phyloP scores from a whole-genome alignment of 2,329 filamentous ascomycete genomes.

The Pestalotiopsis sp. region DNA sequence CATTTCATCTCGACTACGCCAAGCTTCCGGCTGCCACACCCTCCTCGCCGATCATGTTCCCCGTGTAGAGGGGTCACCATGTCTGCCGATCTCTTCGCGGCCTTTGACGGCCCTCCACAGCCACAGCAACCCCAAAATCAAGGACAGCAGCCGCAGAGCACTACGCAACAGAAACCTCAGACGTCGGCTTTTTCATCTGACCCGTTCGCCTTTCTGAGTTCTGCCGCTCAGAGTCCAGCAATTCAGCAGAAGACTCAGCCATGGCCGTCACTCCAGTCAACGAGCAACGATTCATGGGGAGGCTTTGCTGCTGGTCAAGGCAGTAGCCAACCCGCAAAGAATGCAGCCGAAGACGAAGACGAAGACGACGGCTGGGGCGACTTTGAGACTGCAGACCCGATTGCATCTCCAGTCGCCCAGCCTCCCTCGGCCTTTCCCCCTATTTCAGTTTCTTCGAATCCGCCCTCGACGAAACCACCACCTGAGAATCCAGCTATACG shows the following conservation, averaged over 20 bases:
- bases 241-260: slow-evolving; percentile 24
- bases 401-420: slow-evolving; percentile 21
- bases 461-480: background rate
- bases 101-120: slow-evolving; percentile 54
- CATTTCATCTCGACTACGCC: background rate
- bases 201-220: slow-evolving; percentile 12
- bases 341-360: slow-evolving; percentile 42
- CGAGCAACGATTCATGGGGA: slow-evolving; percentile 10
- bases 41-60: background rate
- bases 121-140: slow-evolving; percentile 13
- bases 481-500: slow-evolving; percentile 17
- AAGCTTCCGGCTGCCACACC: background rate
- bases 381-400: slow-evolving; percentile 60
- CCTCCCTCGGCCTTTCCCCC: slow-evolving; percentile 19
- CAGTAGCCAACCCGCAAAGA: slow-evolving; percentile 8
- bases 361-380: slow-evolving; percentile 70
- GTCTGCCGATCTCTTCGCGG: slow-evolving; percentile 69
- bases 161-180: slow-evolving; percentile 25
- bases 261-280: slow-evolving; percentile 34
- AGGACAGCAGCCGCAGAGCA: background rate
- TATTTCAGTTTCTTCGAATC: background rate
- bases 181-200: slow-evolving; percentile 12
- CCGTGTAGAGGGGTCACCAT: slow-evolving; percentile 38
- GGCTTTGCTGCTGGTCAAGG: background rate
- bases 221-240: slow-evolving; percentile 11